phyloP scores from a whole-genome alignment of 768 basidiomycete species.

The Pleurotus pulmonarius region DNA sequence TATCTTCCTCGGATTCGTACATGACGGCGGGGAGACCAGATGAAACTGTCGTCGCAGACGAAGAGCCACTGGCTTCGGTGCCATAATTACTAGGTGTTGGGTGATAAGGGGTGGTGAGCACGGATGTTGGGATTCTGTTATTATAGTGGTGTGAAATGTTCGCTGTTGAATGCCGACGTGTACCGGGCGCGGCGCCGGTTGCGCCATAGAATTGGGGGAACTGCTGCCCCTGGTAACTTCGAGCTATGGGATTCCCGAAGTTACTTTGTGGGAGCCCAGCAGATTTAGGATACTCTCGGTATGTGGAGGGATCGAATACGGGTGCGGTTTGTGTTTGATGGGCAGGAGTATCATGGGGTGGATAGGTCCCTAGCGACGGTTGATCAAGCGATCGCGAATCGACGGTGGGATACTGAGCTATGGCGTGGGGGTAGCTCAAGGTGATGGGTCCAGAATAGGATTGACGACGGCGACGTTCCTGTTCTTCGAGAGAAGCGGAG shows the following conservation, averaged over 20 bases:
- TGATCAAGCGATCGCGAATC: slow-evolving; percentile 4
- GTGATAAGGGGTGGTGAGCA: slow-evolving; percentile 25
- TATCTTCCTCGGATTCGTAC: slow-evolving; percentile 11
- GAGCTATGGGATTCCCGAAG: neutral
- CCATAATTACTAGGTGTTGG: slow-evolving; percentile 16
- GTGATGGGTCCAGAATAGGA: slow-evolving; percentile 24
- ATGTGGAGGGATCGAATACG: neutral
- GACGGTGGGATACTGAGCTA: slow-evolving; percentile 8
- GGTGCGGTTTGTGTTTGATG: slow-evolving; percentile 10
- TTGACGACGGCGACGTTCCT: slow-evolving; percentile 20
- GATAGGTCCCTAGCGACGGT: slow-evolving; percentile 3
- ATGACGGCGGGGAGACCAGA: slow-evolving; percentile 12
- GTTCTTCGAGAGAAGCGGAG: slow-evolving; percentile 15
- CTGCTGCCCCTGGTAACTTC: neutral
- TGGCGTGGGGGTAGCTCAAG: slow-evolving; percentile 15
- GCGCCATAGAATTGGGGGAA: neutral
- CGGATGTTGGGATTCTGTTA: slow-evolving; percentile 19
- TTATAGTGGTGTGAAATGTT: slow-evolving; percentile 9
- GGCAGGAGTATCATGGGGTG: slow-evolving; percentile 2
- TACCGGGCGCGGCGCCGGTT: neutral
- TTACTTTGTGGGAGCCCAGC: neutral
- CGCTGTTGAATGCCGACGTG: slow-evolving; percentile 13
- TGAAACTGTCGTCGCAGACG: slow-evolving; percentile 12
- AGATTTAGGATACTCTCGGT: slow-evolving; percentile 6
- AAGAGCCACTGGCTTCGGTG: neutral